Evolutionary conservation across 768 basidiomycete species (phyloP), one percentile per base, ranked within the genome.

Genomic region (Sistotremastrum suecicum): DNA sequence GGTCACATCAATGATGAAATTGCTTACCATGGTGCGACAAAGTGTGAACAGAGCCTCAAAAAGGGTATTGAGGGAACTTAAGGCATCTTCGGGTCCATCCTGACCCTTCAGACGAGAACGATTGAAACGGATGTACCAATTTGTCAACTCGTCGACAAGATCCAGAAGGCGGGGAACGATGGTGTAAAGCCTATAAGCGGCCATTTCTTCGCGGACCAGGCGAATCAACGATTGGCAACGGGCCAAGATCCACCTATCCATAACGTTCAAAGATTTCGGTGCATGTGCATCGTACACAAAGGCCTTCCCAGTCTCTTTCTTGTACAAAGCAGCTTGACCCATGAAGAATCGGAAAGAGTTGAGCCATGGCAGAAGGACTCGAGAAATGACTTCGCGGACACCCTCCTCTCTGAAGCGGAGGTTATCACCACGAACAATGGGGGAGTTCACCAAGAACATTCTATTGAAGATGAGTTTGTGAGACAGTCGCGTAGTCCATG

Each of bases 51-150:
- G 65, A 0, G 92, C 78, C 65, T 98, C 95, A 60, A 97, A 97
- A 37, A 99, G 68, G 28, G 95, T 97, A 60, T 98, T 97, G 58
- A 98, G 68, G 11, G 94, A 95, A 12, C 80, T 65, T 10, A 78
- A 59, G 5, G 91, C 91, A 55, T 98, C 94, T 51, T 89, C 85
- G 46, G 72, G 70, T 2, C 94, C 86, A 55, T 89, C 83, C 61
- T 94, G 87, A 39, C 95, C 95, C 71, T 99, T 99, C 49, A 99
- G 68, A 10, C 95, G 76, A 53, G 82, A 83, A 39, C 95, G 80
- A 65, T 99, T 99, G 69, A 98, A 98, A 41, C 95, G 89, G 59
- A 99, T 98, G 65, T 99, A 99, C 91, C 92, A 97, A 60, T 99
- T 99, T 20, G 95, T 99, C 48, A 98, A 71, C 62, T 98, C 95